Conservation (phyloP, 805 yeast genomes). For the Grigorovia yakushimaensis region DNA sequence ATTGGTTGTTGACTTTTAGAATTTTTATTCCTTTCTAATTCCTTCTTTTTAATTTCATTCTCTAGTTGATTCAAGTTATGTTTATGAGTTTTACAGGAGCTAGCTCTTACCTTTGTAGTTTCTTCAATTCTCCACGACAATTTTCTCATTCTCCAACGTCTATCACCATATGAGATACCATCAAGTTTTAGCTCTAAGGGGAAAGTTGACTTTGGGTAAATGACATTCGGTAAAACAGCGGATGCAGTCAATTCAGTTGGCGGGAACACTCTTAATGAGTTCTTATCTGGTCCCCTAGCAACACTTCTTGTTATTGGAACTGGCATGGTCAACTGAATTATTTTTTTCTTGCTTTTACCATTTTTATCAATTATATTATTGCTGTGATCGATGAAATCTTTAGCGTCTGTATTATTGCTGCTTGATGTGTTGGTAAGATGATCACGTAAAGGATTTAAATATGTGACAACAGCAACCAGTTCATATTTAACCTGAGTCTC, state of each 20-base stretch:
- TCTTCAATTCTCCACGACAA: conserved; percentile 87
- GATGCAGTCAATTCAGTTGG: conserved; percentile 87
- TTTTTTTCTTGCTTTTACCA: conserved; percentile 23
- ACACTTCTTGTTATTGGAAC: conserved; percentile 69
- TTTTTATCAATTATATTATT: neutral
- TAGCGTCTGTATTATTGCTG: neutral
- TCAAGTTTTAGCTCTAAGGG: conserved; percentile 77
- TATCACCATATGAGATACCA: conserved; percentile 47
- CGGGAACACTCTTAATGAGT: conserved; percentile 85
- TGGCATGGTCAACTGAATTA: conserved; percentile 47
- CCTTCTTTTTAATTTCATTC: conserved; percentile 16
- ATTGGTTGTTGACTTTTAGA: conserved; percentile 15
- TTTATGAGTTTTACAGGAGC: conserved; percentile 49
- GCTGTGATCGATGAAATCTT: neutral
- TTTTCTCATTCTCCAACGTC: conserved; percentile 88
- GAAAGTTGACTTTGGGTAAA: conserved; percentile 79
- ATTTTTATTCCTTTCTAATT: conserved; percentile 33
- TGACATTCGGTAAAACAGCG: conserved; percentile 79
- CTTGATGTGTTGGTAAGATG: neutral
- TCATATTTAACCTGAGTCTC: conserved; percentile 58
- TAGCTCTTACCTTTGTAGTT: conserved; percentile 49
- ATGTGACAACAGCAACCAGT: conserved; percentile 50
- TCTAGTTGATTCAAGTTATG: conserved; percentile 34
- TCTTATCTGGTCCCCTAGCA: conserved; percentile 71
- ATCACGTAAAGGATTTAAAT: conserved; percentile 28